Base-by-base conservation (phyloP, 257 asterid genomes). In the Linderniella brevidens region DNA sequence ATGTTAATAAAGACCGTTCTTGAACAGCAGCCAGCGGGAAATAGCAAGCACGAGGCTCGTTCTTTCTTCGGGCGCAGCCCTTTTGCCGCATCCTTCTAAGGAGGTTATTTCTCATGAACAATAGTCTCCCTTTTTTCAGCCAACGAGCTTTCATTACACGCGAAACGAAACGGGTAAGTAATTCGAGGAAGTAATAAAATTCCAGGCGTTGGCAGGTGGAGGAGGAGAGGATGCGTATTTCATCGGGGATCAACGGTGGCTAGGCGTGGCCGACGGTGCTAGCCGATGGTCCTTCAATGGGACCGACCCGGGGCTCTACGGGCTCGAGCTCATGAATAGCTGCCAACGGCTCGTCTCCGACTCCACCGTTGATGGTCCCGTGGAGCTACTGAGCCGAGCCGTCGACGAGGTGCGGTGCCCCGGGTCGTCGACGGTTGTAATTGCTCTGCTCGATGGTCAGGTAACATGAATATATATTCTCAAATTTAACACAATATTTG, bases 191-290 rank as follows among this genome's bases (percentile, higher is more conserved):
- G 57, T 65, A 59, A 76, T 73, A 71, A 69, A 76, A 71, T 74
- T 70, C 80, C 98, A 84, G 98, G 90, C 66, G 59, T 88, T 70
- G 76, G 71, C 94, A 76, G 95, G 98, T 74, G 32, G 32, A n/a
- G n/a, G n/a, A n/a, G 95, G 94, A 67, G 92, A 80, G 72, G 98
- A 84, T 74, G 94, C 95, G 8, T 80, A 67, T 63, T 88, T 88
- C 55, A 40, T 86, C 57, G 60, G 75, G 53, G 64, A 68, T 52
- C 66, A 63, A 54, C 72, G 74, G 57, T 88, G 98, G 98, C 39
- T 84, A 52, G 95, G 98, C 35, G 66, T 88, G 58, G 98, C 94
- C 29, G 95, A 88, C 61, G 98, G 94, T 55, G 80, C 76, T 59
- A 67, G 78, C 61, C 78, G 58, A 60, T 88, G 95, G 97, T 84